These are phyloP conservation scores for Ustilago trichophora DNA, from an alignment of 1,284 basidiomycete genomes.

Conservation along the genomic window DNA sequence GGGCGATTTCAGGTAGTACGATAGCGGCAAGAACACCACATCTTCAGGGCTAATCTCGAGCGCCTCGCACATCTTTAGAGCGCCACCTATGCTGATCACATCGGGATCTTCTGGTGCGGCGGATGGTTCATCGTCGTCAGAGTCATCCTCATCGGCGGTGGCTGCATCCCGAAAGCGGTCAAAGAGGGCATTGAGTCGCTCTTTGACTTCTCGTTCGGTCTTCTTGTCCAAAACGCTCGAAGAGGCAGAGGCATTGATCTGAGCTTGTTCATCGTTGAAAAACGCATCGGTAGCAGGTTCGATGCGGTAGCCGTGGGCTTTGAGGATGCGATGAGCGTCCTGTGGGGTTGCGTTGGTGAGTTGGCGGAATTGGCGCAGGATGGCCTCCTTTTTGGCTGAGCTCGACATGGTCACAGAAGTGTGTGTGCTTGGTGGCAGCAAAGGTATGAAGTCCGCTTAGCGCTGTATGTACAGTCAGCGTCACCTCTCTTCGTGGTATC, in stretches of 20 bases:
- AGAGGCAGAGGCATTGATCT: constrained; percentile 34
- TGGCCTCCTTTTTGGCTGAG: constrained; percentile 48
- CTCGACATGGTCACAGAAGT: constrained; percentile 27
- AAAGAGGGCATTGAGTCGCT: constrained; percentile 74
- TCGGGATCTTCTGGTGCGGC: constrained; percentile 46
- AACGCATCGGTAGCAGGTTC: constrained; percentile 81
- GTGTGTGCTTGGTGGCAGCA: not conserved
- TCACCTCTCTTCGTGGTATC: too few species aligned
- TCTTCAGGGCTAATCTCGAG: constrained; percentile 58
- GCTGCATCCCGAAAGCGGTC: constrained; percentile 70
- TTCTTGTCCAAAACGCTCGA: constrained; percentile 36
- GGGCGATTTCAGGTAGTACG: constrained; percentile 59
- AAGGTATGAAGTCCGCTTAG: too few species aligned
- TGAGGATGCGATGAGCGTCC: constrained; percentile 78
- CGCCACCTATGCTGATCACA: constrained; percentile 58
- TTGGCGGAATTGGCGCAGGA: constrained; percentile 40
- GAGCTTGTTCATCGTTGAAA: constrained; percentile 69
- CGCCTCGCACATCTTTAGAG: constrained; percentile 58
- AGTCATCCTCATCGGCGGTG: constrained; percentile 14
- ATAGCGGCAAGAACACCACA: constrained; percentile 60
- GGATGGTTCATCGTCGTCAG: constrained; percentile 15
- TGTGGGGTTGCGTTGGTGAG: constrained; percentile 53
- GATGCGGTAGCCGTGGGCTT: constrained; percentile 75
- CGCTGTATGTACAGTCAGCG: too few species aligned
- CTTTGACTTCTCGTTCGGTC: constrained; percentile 46